phyloP scores from a whole-genome alignment of 2,329 filamentous ascomycete species.

The Epichloe bromicola region DNA sequence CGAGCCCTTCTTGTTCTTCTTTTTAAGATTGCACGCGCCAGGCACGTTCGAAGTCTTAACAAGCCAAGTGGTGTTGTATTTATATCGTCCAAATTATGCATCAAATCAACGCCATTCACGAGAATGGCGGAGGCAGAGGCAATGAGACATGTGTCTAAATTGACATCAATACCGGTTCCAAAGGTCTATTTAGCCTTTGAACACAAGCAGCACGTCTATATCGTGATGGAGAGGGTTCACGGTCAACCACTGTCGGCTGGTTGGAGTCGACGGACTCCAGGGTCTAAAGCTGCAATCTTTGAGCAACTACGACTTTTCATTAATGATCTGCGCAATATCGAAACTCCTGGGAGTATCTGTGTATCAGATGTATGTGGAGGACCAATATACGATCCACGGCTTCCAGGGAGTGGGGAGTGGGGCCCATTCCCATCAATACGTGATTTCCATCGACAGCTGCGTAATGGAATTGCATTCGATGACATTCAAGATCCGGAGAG shows the following conservation, averaged over 20 bases:
- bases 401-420: slow-evolving; percentile 8
- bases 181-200: slow-evolving; percentile 9
- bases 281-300: slow-evolving; percentile 9
- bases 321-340: slow-evolving; percentile 11
- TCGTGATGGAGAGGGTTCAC: slow-evolving; percentile 16
- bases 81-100: background rate
- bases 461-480: slow-evolving; percentile 10
- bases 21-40: no score
- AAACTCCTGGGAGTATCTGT: slow-evolving; percentile 8
- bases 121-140: slow-evolving; percentile 11
- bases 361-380: slow-evolving; percentile 15
- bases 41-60: no score
- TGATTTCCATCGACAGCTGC: slow-evolving; percentile 20
- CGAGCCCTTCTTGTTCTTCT: no score
- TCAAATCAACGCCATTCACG: background rate
- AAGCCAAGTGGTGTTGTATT: no score
- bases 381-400: slow-evolving; percentile 15
- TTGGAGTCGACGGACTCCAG: slow-evolving; percentile 1
- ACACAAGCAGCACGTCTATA: slow-evolving; percentile 2
- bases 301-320: slow-evolving; percentile 12
- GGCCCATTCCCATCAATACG: slow-evolving; percentile 19
- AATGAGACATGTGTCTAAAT: slow-evolving; percentile 10
- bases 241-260: slow-evolving; percentile 12
- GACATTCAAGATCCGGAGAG: no score
- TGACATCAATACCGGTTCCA: slow-evolving; percentile 12